Conservation (phyloP, 306 rosid species). For the Herpetospermum pedunculosum region DNA sequence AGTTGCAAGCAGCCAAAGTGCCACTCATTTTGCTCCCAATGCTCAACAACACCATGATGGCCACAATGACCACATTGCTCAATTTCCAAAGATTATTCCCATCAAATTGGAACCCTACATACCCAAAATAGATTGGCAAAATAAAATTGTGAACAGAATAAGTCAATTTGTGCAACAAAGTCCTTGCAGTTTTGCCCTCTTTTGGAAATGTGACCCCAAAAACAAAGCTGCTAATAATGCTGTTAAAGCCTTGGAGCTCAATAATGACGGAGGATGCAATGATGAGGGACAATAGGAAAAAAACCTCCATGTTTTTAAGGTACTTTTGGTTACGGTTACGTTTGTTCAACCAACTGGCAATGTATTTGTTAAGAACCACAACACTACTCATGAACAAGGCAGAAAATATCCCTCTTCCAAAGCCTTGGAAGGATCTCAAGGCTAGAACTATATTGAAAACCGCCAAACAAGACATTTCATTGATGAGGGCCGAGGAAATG, state of each 20-base stretch:
- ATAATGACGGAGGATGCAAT: constrained; percentile 45
- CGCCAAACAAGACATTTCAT: constrained; percentile 48
- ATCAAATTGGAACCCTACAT: constrained; percentile 71
- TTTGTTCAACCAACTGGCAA: constrained; percentile 55
- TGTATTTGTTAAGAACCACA: constrained; percentile 22
- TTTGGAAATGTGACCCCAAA: constrained; percentile 59
- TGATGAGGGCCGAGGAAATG: constrained; percentile 38
- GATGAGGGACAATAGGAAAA: constrained; percentile 41
- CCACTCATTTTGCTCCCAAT: constrained; percentile 66
- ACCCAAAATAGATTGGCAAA: constrained; percentile 79
- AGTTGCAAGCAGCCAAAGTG: constrained; percentile 47
- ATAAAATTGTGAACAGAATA: constrained; percentile 71
- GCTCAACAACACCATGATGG: constrained; percentile 47
- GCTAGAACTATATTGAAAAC: constrained; percentile 36
- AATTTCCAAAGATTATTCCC: constrained; percentile 17
- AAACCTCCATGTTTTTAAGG: constrained; percentile 51
- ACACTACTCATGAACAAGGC: not conserved
- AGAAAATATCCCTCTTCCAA: constrained; percentile 1
- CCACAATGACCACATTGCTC: constrained; percentile 2
- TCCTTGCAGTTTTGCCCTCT: constrained; percentile 81
- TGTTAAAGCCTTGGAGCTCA: constrained; percentile 43
- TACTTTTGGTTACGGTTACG: constrained; percentile 48
- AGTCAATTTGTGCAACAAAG: constrained; percentile 56
- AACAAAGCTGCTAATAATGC: constrained; percentile 46
- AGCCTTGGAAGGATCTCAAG: not conserved